Evolutionary conservation across 345 rosid species (phyloP), one percentile per base, ranked within the genome.

Genomic region (Gossypium mustelinum): DNA sequence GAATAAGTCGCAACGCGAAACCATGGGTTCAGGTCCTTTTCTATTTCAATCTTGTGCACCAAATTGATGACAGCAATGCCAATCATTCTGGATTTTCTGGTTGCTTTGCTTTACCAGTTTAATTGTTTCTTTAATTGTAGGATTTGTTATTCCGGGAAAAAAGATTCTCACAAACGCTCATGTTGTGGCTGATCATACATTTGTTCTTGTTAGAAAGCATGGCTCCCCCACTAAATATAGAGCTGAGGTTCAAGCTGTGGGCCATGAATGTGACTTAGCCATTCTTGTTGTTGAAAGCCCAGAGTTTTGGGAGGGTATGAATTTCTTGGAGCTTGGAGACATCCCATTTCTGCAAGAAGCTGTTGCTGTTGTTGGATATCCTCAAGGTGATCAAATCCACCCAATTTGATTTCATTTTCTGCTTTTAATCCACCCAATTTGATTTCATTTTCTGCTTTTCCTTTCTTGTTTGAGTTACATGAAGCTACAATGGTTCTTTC

Each of bases 211-310:
- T 62, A 89, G 96, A 80, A 94, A 90, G 79, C 97, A 94, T 25
- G 96, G 97, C 6, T 89, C 92, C 18, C 89, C 96, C 2, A 85
- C 87, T 67, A 92, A 90, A 75, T 87, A 85, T 51, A 77, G 88
- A 74, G 97, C 96, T 0, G 75, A 85, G 77, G 89, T 92, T 62
- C 87, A 81, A 73, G 96, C 92, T 17, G 86, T 92, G 74, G 93
- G 94, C 11, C 94, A 94, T 69, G 97, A 92, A 77, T 92, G 97
- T 75, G 97, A 94, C 85, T 82, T 94, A 52, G 97, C 97, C 1
- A 80, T 90, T 59, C 87, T 94, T 77, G 80, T 74, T n/a, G 87
- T 92, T 75, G 87, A 92, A 67, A 92, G 82, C 76, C 83, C 86
- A 67, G 90, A 89, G 68, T 89, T 86, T 69, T 93, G 90, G 87